phyloP scores from a whole-genome alignment of 345 rosid species.

The Populus davidiana region DNA sequence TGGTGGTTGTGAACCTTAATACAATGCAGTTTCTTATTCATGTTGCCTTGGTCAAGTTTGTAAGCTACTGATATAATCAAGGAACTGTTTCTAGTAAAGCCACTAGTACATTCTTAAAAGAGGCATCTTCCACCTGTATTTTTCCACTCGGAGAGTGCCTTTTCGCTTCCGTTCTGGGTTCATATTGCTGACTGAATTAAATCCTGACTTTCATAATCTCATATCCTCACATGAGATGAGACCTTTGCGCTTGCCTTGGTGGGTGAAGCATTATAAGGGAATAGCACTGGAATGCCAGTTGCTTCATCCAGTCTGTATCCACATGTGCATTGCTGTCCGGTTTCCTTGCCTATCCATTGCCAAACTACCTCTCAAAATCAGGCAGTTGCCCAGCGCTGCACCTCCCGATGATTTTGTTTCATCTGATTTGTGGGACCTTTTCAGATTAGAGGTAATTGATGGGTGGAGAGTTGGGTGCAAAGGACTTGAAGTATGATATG shows the following conservation, averaged over 20 bases:
- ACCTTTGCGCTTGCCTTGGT: conserved; percentile 21
- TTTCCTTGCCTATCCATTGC: conserved; percentile 22
- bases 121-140: background rate
- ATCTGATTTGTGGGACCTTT: conserved; percentile 6
- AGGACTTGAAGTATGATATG: conserved; percentile 18
- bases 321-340: conserved; percentile 20
- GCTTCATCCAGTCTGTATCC: conserved; percentile 11
- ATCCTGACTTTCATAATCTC: background rate
- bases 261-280: conserved; percentile 31
- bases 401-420: conserved; percentile 9
- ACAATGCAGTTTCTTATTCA: background rate
- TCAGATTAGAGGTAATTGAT: conserved; percentile 9
- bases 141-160: background rate
- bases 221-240: background rate
- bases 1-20: background rate
- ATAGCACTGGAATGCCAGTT: conserved; percentile 19
- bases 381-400: conserved; percentile 31
- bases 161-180: background rate
- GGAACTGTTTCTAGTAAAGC: background rate
- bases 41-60: background rate
- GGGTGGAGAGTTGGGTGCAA: conserved; percentile 29
- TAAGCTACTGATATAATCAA: background rate
- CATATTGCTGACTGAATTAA: background rate
- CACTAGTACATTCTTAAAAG: background rate
- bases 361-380: conserved; percentile 12